Percentiles rank a stretch among this genome's conserved stretches.
Conservation (phyloP, 2,329 filamentous ascomycete genomes). For the Tolypocladium paradoxum region DNA sequence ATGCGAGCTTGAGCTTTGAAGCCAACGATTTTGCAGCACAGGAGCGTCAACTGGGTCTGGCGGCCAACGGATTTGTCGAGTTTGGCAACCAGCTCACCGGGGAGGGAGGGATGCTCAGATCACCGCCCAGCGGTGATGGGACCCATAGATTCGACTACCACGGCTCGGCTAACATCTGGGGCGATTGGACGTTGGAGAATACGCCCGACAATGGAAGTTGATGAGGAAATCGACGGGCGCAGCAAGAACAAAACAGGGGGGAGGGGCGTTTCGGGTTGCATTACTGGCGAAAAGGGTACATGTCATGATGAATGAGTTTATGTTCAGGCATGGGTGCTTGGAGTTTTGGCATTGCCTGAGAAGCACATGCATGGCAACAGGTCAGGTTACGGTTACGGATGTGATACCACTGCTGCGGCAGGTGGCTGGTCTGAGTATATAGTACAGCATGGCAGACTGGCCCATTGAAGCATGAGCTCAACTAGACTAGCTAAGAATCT, state of each 20-base stretch:
- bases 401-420: neutral
- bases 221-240: too few relatives aligned
- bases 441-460: neutral
- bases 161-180: slow-evolving; percentile 16
- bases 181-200: slow-evolving; percentile 16
- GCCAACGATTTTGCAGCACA: neutral
- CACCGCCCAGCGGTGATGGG: slow-evolving; percentile 26
- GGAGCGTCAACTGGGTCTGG: slow-evolving; percentile 1
- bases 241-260: too few relatives aligned
- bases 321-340: slow-evolving; percentile 1
- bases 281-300: neutral
- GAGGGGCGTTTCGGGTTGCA: neutral
- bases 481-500: neutral
- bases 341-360: neutral
- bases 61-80: slow-evolving; percentile 27
- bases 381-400: neutral
- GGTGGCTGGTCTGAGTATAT: neutral
- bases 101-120: slow-evolving; percentile 36
- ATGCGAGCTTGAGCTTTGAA: slow-evolving; percentile 37
- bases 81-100: slow-evolving; percentile 38
- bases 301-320: neutral
- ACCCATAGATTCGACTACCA: slow-evolving; percentile 19
- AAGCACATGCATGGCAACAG: neutral
- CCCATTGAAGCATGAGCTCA: neutral
- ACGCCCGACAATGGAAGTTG: neutral